A percentile compares a stretch with the other conserved stretches of the same genome.
phyloP scores from a whole-genome alignment of 169 alveolate genomes.

The Plasmodium gallinaceum region DNA sequence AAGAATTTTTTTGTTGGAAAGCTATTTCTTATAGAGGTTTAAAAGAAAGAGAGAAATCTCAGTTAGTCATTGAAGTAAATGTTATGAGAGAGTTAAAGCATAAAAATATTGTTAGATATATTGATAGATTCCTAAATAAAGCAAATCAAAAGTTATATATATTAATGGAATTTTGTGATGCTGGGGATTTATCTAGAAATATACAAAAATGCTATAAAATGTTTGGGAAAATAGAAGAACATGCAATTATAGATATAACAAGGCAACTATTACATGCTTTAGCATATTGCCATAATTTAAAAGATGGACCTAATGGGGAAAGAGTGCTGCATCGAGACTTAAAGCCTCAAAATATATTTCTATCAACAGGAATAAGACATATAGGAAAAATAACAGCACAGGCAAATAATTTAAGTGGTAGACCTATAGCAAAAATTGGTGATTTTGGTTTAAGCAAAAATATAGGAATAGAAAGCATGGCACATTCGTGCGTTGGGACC shows the following conservation, averaged over 20 bases:
- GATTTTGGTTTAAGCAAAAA: conserved; percentile 97
- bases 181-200: conserved; percentile 95
- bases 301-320: conserved; percentile 87
- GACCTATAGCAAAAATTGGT: conserved; percentile 93
- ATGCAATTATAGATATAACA: conserved; percentile 94
- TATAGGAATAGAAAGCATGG: conserved; percentile 93
- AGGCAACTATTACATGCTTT: conserved; percentile 94
- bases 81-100: conserved; percentile 95
- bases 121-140: conserved; percentile 95
- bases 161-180: conserved; percentile 97
- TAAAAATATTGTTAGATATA: conserved; percentile 95
- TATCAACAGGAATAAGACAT: conserved; percentile 84
- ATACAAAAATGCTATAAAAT: conserved; percentile 92
- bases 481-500: conserved; percentile 96
- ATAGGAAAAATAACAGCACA: conserved; percentile 78
- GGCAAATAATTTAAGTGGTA: conserved; percentile 72
- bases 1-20: conserved; percentile 95
- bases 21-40: conserved; percentile 95
- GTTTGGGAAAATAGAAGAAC: conserved; percentile 93
- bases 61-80: conserved; percentile 96
- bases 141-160: conserved; percentile 92
- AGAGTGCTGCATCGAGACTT: conserved; percentile 96
- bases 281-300: conserved; percentile 93
- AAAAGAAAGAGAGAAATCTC: conserved; percentile 95
- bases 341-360: conserved; percentile 96